Evolutionary conservation across 1,284 basidiomycete genomes (phyloP).

Genomic region (Melampsora americana): DNA sequence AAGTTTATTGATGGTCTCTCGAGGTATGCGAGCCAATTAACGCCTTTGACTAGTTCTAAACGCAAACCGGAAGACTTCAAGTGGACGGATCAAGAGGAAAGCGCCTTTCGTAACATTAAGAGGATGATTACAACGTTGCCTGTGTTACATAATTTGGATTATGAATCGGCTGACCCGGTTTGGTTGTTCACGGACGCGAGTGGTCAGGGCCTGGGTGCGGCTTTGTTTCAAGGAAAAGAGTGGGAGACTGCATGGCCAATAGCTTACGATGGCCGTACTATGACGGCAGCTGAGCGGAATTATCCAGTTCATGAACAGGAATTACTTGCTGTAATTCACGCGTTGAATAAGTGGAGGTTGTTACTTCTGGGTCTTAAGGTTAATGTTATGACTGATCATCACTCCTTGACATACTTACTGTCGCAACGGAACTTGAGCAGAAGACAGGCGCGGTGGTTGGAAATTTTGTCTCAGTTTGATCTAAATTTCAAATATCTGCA

Average conservation of each 20-base stretch:
- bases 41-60: not conserved
- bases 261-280: not conserved
- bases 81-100: not conserved
- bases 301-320: not conserved
- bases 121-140: not conserved
- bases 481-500: not conserved
- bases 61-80: not conserved
- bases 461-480: not conserved
- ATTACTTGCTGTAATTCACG: not conserved
- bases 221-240: not conserved
- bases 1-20: not conserved
- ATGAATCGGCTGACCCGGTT: not conserved
- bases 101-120: not conserved
- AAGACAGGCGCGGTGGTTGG: not conserved
- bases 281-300: no score
- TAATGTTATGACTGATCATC: conserved; percentile 3
- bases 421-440: not conserved
- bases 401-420: not conserved
- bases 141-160: conserved; percentile 21
- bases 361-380: not conserved
- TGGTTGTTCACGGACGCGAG: not conserved
- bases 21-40: not conserved
- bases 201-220: conserved; percentile 10
- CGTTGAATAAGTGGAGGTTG: not conserved
- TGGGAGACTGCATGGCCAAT: not conserved